A percentile compares a stretch with the other conserved stretches of the same genome.
Conservation (phyloP, 495 filamentous ascomycete genomes). For the Lasiosphaeris hirsuta region DNA sequence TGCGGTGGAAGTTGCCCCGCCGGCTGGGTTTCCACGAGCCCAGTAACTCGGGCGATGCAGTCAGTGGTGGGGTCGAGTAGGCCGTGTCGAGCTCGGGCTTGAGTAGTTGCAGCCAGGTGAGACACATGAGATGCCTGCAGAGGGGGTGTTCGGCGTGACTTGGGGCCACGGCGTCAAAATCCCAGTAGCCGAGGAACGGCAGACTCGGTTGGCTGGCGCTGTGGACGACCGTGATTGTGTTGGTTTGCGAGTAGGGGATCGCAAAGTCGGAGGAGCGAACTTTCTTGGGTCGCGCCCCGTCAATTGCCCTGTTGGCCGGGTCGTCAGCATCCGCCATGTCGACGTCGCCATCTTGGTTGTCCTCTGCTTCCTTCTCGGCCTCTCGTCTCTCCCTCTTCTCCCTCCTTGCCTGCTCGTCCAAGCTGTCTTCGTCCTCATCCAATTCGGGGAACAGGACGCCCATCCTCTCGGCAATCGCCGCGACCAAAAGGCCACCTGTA, state of each 20-base stretch:
- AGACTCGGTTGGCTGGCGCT: conserved; percentile 87
- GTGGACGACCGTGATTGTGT: conserved; percentile 87
- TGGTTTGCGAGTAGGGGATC: conserved; percentile 55
- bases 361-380: conserved; percentile 5
- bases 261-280: conserved; percentile 32
- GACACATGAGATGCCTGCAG: conserved; percentile 69
- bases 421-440: conserved; percentile 37
- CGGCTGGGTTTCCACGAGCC: conserved; percentile 69
- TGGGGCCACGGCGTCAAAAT: conserved; percentile 68
- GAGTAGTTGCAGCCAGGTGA: conserved; percentile 88
- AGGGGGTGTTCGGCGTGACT: conserved; percentile 69
- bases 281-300: conserved; percentile 13
- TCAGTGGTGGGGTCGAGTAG: conserved; percentile 58
- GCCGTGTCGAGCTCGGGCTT: conserved; percentile 67
- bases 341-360: conserved; percentile 12
- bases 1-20: conserved; percentile 76
- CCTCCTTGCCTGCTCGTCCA: conserved; percentile 29
- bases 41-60: conserved; percentile 52
- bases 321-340: conserved; percentile 21
- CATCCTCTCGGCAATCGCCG: conserved; percentile 88
- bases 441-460: conserved; percentile 62
- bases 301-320: neutral
- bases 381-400: conserved; percentile 5
- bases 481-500: conserved; percentile 79
- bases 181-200: conserved; percentile 79